These are phyloP conservation scores for Scedosporium minutisporum DNA, from an alignment of 2,329 filamentous ascomycete species.

Conservation along the genomic window DNA sequence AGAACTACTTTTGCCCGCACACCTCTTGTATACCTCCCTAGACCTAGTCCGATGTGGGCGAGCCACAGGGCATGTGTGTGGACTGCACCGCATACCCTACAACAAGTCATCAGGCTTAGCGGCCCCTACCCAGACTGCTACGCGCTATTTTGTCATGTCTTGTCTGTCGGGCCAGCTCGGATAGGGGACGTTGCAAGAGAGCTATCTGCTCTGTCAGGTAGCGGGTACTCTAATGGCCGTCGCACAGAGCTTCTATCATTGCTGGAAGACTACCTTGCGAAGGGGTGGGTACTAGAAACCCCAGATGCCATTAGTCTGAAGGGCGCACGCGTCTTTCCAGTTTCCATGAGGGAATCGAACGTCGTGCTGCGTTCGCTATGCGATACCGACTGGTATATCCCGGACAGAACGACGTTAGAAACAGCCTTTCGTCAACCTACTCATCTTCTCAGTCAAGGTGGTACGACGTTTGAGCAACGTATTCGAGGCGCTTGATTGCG, in stretches of 20 bases:
- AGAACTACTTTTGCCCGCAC: neutral
- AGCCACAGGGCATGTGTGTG: constrained; percentile 6
- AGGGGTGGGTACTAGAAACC: neutral
- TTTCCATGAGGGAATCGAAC: neutral
- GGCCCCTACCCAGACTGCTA: constrained; percentile 7
- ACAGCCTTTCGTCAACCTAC: neutral
- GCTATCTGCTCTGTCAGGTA: neutral
- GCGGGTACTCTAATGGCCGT: neutral
- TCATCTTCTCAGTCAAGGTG: neutral
- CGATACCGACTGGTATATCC: neutral
- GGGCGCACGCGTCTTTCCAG: neutral
- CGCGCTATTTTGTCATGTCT: constrained; percentile 1
- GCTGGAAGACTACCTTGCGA: neutral
- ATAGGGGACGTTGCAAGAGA: neutral
- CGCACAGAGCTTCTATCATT: neutral
- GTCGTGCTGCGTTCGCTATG: neutral
- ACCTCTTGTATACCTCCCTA: neutral
- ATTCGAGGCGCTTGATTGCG: neutral
- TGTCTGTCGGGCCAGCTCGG: neutral
- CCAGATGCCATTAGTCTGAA: neutral
- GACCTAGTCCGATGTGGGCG: constrained; percentile 5
- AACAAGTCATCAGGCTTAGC: constrained; percentile 4
- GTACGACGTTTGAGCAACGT: neutral
- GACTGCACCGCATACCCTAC: constrained; percentile 6
- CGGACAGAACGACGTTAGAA: neutral